A percentile compares a stretch with the other conserved stretches of the same genome.
phyloP scores from a whole-genome alignment of 371 early-diverging fungal genomes.

The Mucor saturninus region DNA sequence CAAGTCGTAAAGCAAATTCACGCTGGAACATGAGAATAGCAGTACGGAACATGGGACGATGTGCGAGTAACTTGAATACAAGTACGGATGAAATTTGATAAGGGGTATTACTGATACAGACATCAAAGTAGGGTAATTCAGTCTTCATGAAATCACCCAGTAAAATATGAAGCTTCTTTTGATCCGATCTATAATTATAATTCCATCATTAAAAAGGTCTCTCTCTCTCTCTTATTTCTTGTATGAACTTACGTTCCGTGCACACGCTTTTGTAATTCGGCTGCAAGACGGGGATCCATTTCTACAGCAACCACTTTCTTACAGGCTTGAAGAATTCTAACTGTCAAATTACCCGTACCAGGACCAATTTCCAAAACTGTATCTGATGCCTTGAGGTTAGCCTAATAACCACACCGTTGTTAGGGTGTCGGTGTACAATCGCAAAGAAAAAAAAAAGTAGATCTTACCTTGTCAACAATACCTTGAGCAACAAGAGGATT shows the following conservation, averaged over 20 bases:
- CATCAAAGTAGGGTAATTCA: conserved; percentile 98
- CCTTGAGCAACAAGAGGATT: conserved; percentile 98
- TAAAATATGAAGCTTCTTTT: conserved; percentile 92
- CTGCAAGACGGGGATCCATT: conserved; percentile 97
- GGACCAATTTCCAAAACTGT: conserved; percentile 99
- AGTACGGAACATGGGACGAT: conserved; percentile 91
- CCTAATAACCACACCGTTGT: conserved; percentile 50
- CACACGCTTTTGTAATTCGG: conserved; percentile 97
- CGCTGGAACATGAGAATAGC: conserved; percentile 99
- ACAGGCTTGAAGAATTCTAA: conserved; percentile 93
- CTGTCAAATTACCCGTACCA: conserved; percentile 99
- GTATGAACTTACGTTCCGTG: conserved; percentile 80
- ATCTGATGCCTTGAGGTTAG: conserved; percentile 91
- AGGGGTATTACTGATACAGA: conserved; percentile 99
- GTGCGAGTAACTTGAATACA: conserved; percentile 95
- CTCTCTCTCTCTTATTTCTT: neutral
- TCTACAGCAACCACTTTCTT: conserved; percentile 97
- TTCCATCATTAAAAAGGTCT: neutral
- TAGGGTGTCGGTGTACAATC: no score
- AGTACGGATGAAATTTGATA: conserved; percentile 99
- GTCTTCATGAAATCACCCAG: conserved; percentile 98
- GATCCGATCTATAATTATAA: conserved; percentile 62
- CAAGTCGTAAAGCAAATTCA: conserved; percentile 98
- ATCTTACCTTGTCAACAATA: conserved; percentile 93
- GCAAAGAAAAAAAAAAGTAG: neutral